Evolutionary conservation across 805 yeast genomes (phyloP).

Genomic region (Kuraishia cidri): DNA sequence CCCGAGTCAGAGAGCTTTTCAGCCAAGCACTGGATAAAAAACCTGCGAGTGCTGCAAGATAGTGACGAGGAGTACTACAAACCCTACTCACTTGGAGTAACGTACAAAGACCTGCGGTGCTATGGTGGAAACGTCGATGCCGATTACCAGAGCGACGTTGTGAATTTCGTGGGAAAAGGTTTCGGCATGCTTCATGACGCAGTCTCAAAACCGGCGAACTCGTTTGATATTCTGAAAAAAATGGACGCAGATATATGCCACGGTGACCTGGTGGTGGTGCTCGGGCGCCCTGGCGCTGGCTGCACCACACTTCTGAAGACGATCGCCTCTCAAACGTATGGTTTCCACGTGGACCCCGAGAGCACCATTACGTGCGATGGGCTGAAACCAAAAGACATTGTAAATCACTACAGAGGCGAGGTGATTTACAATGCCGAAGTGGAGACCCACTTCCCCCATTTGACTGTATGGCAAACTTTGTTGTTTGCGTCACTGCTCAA

Average conservation of each 20-base stretch:
- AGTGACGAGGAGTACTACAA: constrained; percentile 54
- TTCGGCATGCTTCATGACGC: constrained; percentile 8
- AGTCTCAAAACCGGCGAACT: constrained; percentile 9
- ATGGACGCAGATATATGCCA: constrained; percentile 37
- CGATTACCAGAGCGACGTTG: constrained; percentile 57
- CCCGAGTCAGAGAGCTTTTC: constrained; percentile 50
- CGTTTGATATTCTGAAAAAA: constrained; percentile 36
- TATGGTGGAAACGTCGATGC: constrained; percentile 51
- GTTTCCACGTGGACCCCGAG: constrained; percentile 36
- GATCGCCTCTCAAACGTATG: constrained; percentile 46
- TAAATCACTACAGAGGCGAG: constrained; percentile 46
- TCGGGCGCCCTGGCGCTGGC: constrained; percentile 41
- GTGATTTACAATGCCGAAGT: constrained; percentile 57
- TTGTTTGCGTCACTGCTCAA: constrained; percentile 43
- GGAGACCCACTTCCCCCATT: constrained; percentile 56
- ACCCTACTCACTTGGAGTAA: constrained; percentile 46
- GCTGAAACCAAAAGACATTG: constrained; percentile 33
- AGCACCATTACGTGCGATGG: constrained; percentile 42
- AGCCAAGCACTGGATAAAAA: constrained; percentile 56
- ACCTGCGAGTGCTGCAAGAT: constrained; percentile 40
- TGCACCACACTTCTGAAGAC: constrained; percentile 55
- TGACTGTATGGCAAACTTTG: constrained; percentile 54
- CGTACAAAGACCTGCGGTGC: constrained; percentile 51
- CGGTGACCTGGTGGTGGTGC: constrained; percentile 20
- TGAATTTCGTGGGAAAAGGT: constrained; percentile 27